Conservation (phyloP, 352 stramenopile genomes). For the Phytophthora fragariaefolia region DNA sequence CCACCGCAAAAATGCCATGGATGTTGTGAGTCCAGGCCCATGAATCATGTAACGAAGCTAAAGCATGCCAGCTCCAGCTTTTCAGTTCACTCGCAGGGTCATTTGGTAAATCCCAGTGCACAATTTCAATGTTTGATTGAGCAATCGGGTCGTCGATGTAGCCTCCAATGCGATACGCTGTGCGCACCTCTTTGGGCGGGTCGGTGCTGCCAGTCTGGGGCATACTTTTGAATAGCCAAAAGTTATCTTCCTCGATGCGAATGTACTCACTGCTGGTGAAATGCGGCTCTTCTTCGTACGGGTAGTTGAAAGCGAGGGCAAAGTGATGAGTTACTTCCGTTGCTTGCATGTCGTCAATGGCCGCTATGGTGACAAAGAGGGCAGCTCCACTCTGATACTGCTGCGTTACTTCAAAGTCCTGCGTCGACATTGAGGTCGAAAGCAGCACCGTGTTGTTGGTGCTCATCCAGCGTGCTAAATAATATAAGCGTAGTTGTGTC, state of each 20-base stretch:
- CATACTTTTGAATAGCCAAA: conserved; percentile 17
- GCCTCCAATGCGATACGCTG: conserved; percentile 27
- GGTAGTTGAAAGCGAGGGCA: conserved; percentile 17
- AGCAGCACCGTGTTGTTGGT: conserved; percentile 24
- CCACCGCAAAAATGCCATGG: conserved; percentile 36
- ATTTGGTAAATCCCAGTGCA: conserved; percentile 19
- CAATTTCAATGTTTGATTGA: conserved; percentile 42
- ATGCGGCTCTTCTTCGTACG: conserved; percentile 12
- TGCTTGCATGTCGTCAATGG: conserved; percentile 26
- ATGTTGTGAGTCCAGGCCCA: conserved; percentile 49
- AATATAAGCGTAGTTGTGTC: conserved; percentile 24
- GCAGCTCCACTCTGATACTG: conserved; percentile 21
- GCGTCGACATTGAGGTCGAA: conserved; percentile 10
- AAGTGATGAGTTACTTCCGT: conserved; percentile 18
- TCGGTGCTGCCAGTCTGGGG: background rate
- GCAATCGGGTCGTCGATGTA: conserved; percentile 35
- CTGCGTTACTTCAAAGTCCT: conserved; percentile 23
- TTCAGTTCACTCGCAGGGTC: conserved; percentile 22
- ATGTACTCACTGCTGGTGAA: conserved; percentile 6
- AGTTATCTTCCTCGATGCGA: conserved; percentile 7
- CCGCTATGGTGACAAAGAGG: conserved; percentile 4
- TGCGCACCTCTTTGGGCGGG: conserved; percentile 20
- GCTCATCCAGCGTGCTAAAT: conserved; percentile 18
- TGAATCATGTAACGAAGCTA: conserved; percentile 32
- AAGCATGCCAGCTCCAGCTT: conserved; percentile 18